Percentiles rank a stretch among this genome's conserved stretches.
phyloP scores from a whole-genome alignment of 768 basidiomycete genomes.

The Pseudohyphozyma bogoriensis region DNA sequence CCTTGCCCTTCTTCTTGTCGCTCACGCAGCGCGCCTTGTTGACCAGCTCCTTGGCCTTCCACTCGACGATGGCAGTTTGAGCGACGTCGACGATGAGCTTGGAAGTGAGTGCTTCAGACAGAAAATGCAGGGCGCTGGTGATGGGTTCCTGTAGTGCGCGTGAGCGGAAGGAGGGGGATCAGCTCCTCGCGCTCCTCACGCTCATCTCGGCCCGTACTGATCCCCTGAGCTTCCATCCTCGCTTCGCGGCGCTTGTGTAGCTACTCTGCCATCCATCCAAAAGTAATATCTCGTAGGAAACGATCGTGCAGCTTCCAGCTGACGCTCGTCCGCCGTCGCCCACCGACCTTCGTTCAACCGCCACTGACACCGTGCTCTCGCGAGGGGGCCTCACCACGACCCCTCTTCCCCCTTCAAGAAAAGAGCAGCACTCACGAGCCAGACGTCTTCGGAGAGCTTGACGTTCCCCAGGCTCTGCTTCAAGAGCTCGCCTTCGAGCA shows the following conservation, averaged over 20 bases:
- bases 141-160: constrained; percentile 2
- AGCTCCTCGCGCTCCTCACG: not conserved
- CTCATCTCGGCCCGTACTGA: not conserved
- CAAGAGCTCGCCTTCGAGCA: constrained; percentile 8
- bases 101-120: not conserved
- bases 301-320: not conserved
- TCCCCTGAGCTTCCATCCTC: too few species aligned
- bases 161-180: not conserved
- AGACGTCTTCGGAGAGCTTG: not conserved
- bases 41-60: not conserved
- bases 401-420: not conserved
- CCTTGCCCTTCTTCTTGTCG: not conserved
- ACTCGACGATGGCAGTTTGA: not conserved
- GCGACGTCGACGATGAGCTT: not conserved
- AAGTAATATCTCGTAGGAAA: not conserved
- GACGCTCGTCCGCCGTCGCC: not conserved
- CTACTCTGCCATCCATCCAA: not conserved
- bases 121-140: not conserved
- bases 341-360: not conserved
- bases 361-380: not conserved
- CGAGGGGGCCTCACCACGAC: not conserved
- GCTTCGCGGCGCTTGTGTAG: not conserved
- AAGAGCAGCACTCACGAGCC: constrained; percentile 1
- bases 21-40: not conserved
- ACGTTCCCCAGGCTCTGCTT: constrained; percentile 1